A percentile compares a stretch with the other conserved stretches of the same genome.
phyloP scores from a whole-genome alignment of 805 yeast species.

The Groenewaldozyma salmanticensis region DNA sequence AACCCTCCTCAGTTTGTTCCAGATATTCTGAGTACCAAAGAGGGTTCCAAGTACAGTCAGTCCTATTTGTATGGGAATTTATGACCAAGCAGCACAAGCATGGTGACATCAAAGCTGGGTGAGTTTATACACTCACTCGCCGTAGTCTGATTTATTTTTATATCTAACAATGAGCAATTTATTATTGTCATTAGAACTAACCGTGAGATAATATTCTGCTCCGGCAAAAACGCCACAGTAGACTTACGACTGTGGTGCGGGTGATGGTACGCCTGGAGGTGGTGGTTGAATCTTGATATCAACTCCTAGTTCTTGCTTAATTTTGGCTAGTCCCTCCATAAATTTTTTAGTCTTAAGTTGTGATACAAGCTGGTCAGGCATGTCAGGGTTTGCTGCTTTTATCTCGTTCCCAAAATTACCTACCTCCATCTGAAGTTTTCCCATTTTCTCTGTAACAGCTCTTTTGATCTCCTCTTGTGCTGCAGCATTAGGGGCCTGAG shows the following conservation, averaged over 20 bases:
- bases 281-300: neutral
- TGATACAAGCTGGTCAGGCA: too few relatives aligned
- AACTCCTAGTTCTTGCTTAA: neutral
- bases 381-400: too few relatives aligned
- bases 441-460: too few relatives aligned
- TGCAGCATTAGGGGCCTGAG: too few relatives aligned
- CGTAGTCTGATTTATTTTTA: too few relatives aligned
- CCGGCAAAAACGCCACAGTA: too few relatives aligned
- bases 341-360: neutral
- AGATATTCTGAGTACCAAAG: slow-evolving; percentile 22
- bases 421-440: slow-evolving; percentile 3
- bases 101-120: too few relatives aligned
- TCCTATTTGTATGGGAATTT: slow-evolving; percentile 12
- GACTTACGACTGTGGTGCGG: too few relatives aligned
- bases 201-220: too few relatives aligned
- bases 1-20: slow-evolving; percentile 28
- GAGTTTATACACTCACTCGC: too few relatives aligned
- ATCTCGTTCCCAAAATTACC: slow-evolving; percentile 2
- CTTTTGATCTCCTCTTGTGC: too few relatives aligned
- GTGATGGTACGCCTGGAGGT: slow-evolving; percentile 3
- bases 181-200: neutral
- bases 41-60: slow-evolving; percentile 16
- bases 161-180: too few relatives aligned
- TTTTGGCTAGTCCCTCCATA: neutral
- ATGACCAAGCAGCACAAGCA: slow-evolving; percentile 2